These are phyloP conservation scores for Monosporascus sp. DNA, from an alignment of 2,329 filamentous ascomycete species.

Conservation along the genomic window DNA sequence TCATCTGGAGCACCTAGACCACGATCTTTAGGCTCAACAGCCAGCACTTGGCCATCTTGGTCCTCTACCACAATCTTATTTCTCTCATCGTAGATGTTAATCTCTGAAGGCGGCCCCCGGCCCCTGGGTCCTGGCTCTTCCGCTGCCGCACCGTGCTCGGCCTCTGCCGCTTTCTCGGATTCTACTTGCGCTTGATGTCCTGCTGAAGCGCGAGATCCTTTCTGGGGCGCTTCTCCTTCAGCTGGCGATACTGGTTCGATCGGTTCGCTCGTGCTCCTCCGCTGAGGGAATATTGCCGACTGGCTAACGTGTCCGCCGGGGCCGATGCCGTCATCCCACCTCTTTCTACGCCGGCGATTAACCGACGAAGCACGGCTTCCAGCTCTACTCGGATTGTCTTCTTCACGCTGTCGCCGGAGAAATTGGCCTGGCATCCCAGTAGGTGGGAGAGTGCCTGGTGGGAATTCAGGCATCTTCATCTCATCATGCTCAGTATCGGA, in stretches of 20 bases:
- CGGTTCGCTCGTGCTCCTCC: slow-evolving; percentile 27
- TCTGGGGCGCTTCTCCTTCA: slow-evolving; percentile 11
- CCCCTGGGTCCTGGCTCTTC: slow-evolving; percentile 8
- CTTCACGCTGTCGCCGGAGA: slow-evolving; percentile 75
- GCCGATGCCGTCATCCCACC: slow-evolving; percentile 64
- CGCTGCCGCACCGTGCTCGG: slow-evolving; percentile 12
- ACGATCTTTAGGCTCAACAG: slow-evolving; percentile 44
- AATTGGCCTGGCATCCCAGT: slow-evolving; percentile 70
- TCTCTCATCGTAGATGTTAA: slow-evolving; percentile 79
- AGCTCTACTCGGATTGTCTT: slow-evolving; percentile 50
- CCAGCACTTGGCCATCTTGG: slow-evolving; percentile 78
- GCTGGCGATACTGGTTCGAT: slow-evolving; percentile 28
- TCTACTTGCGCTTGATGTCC: slow-evolving; percentile 8
- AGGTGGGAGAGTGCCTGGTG: slow-evolving; percentile 67
- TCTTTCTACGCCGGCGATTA: slow-evolving; percentile 60
- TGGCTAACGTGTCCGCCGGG: slow-evolving; percentile 84
- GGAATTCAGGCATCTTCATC: slow-evolving; percentile 52
- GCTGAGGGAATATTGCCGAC: slow-evolving; percentile 77
- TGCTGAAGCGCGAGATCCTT: slow-evolving; percentile 4
- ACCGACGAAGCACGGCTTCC: slow-evolving; percentile 55
- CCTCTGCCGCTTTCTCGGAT: slow-evolving; percentile 18
- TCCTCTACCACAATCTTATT: slow-evolving; percentile 76
- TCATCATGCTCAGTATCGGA: slow-evolving; percentile 71
- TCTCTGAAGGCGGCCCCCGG: slow-evolving; percentile 16
- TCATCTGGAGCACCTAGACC: slow-evolving; percentile 10